A percentile compares a stretch with the other conserved stretches of the same genome.
Evolutionary conservation across 2,329 filamentous ascomycete species (phyloP).

Genomic region (Cladosporium sp.): DNA sequence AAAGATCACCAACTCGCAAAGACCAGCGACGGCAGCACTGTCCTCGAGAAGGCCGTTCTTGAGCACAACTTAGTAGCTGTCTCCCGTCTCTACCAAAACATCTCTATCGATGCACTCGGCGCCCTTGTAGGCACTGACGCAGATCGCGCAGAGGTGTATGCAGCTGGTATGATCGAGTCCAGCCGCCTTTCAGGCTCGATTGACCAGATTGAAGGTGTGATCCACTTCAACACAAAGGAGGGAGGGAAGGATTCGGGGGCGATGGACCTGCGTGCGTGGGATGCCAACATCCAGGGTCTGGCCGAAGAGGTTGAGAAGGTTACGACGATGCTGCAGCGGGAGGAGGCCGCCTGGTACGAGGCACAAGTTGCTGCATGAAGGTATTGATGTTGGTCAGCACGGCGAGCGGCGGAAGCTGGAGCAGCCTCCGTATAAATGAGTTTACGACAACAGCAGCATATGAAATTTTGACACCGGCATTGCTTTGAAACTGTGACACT

Average conservation of each 20-base stretch:
- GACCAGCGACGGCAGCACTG: constrained; percentile 86
- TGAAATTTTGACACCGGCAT: not conserved
- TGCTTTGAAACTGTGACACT: too few species aligned
- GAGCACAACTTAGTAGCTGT: constrained; percentile 92
- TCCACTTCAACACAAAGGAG: constrained; percentile 75
- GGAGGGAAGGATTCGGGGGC: constrained; percentile 35
- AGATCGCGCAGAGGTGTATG: constrained; percentile 83
- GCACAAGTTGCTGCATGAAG: constrained; percentile 32
- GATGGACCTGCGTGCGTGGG: constrained; percentile 78
- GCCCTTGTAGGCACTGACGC: constrained; percentile 71
- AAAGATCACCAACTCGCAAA: constrained; percentile 84
- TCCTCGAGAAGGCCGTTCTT: constrained; percentile 86
- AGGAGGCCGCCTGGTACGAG: constrained; percentile 62
- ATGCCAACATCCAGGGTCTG: constrained; percentile 78
- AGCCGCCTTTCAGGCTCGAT: constrained; percentile 82
- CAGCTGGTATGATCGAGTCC: constrained; percentile 93
- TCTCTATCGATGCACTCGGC: constrained; percentile 64
- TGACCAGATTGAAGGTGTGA: constrained; percentile 84
- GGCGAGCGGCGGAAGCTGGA: not conserved
- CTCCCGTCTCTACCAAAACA: constrained; percentile 55
- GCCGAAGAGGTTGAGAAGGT: constrained; percentile 88
- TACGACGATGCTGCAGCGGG: constrained; percentile 72
- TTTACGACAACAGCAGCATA: constrained; percentile 5
- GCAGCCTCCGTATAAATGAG: not conserved
- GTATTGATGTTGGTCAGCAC: not conserved